Evolutionary conservation across 371 early-diverging fungal genomes (phyloP).

Genomic region (Mucor plumbeus): DNA sequence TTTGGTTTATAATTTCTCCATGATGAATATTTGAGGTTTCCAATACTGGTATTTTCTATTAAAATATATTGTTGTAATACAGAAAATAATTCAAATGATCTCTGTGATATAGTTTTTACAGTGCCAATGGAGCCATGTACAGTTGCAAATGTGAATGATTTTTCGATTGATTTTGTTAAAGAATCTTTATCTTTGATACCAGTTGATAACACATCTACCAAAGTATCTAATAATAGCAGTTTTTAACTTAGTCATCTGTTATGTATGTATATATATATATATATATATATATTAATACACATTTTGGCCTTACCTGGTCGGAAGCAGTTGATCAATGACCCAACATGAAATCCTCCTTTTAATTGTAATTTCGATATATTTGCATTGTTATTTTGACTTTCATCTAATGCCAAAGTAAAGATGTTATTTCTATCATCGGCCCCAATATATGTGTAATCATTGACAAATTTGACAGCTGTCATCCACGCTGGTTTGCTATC

Average conservation of each 20-base stretch:
- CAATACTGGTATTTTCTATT: slow-evolving; percentile 57
- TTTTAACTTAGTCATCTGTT: not conserved
- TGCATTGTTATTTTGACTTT: slow-evolving; percentile 40
- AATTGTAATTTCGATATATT: slow-evolving; percentile 54
- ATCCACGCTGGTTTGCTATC: slow-evolving; percentile 74
- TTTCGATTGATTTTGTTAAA: slow-evolving; percentile 41
- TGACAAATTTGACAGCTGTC: slow-evolving; percentile 67
- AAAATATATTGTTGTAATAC: slow-evolving; percentile 71
- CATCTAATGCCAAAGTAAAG: slow-evolving; percentile 46
- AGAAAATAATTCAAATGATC: slow-evolving; percentile 61
- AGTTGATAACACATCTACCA: slow-evolving; percentile 17
- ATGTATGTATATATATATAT: not conserved
- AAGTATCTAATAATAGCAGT: slow-evolving; percentile 5
- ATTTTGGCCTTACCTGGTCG: slow-evolving; percentile 30
- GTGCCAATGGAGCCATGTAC: slow-evolving; percentile 83
- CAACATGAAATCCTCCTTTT: slow-evolving; percentile 78
- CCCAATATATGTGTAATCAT: slow-evolving; percentile 66
- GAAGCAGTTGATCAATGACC: slow-evolving; percentile 82
- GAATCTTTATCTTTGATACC: slow-evolving; percentile 58
- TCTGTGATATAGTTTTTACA: slow-evolving; percentile 66
- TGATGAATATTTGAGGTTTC: slow-evolving; percentile 60
- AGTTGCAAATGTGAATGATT: slow-evolving; percentile 73
- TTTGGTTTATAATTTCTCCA: slow-evolving; percentile 68
- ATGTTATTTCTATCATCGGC: slow-evolving; percentile 69
- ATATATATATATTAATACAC: not conserved